Evolutionary conservation across 306 rosid genomes (phyloP).

Genomic region (Vicia sativa): DNA sequence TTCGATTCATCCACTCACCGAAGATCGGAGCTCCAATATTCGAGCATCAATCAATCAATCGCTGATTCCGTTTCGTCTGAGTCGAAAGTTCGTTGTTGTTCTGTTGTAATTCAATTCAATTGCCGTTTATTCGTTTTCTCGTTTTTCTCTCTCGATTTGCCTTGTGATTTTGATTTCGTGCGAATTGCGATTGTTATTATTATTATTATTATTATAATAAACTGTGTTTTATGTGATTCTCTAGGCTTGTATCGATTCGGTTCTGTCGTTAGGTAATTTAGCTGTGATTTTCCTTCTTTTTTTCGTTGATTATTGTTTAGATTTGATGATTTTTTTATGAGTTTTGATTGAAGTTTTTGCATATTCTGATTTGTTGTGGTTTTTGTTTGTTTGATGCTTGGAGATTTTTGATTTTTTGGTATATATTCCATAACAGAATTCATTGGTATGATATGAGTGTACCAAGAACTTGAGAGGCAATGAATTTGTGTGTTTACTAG

Average conservation of each 20-base stretch:
- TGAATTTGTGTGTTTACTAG: too few relatives aligned
- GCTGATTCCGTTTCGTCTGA: slow-evolving; percentile 5
- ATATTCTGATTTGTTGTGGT: neutral
- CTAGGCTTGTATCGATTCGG: slow-evolving; percentile 1
- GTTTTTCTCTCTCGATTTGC: neutral
- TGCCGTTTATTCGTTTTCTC: slow-evolving; percentile 3
- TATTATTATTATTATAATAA: neutral
- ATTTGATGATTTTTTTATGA: neutral
- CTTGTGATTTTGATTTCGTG: neutral
- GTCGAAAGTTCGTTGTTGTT: slow-evolving; percentile 55
- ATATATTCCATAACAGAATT: too few relatives aligned
- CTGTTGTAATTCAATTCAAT: slow-evolving; percentile 31
- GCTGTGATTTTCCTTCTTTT: neutral
- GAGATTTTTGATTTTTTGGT: too few relatives aligned
- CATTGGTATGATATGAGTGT: neutral
- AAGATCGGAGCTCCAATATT: neutral
- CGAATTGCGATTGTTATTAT: neutral
- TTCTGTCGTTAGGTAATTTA: slow-evolving; percentile 42
- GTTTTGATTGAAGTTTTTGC: neutral
- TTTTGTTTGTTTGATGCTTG: neutral
- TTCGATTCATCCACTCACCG: too few relatives aligned
- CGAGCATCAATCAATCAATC: slow-evolving; percentile 13
- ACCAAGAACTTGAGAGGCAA: neutral
- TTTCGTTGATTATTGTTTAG: too few relatives aligned
- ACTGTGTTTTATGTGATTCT: neutral